Evolutionary conservation across 139 green algal species (phyloP), one percentile per base, ranked within the genome.

Genomic region (Chlorella sp.): DNA sequence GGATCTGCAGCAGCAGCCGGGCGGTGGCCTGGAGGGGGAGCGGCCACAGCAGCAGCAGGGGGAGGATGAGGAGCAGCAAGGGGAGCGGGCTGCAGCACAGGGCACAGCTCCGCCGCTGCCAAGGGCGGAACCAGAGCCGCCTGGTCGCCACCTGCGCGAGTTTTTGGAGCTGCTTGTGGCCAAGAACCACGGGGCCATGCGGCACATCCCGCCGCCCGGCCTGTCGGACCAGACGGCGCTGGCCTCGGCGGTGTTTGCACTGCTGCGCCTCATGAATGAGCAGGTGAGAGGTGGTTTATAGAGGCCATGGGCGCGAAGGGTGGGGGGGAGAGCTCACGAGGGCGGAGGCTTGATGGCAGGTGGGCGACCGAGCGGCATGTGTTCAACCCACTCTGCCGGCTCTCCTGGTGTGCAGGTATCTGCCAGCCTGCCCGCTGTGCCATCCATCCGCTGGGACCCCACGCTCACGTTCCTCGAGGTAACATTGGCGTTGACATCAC

Each of bases 191-290:
- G 91, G 85, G 12, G 90, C 91, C 23, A 88, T 84, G 57, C 84
- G 95, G 26, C 93, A 97, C 65, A 56, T 96, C 3, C 90, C 90
- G 62, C 95, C 95, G 11, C 89, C 95, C 2, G 95, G 95, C 0
- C 87, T 98, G 64, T 94, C 92, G 9, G 94, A 98, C 81, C 78
- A 81, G 28, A 93, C 91, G 0, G 94, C 96, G 3, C 85, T 98
- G 21, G 86, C 93, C 20, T 95, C 91, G 16, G 60, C 89, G 0
- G 98, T 94, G 85, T 96, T 95, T 64, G 87, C 81, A 23, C 83
- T 98, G 85, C 84, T 98, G 73, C 87, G 89, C 57, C 75, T 82
- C n/a, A 82, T 82, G 75, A 72, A 90, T 82, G 65, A 44, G 69
- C 64, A 62, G 32, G 28, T 78, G 51, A 17, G 65, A 18, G 41